Conservation (phyloP, 1,284 basidiomycete genomes). For the Apiotrichum gamsii region DNA sequence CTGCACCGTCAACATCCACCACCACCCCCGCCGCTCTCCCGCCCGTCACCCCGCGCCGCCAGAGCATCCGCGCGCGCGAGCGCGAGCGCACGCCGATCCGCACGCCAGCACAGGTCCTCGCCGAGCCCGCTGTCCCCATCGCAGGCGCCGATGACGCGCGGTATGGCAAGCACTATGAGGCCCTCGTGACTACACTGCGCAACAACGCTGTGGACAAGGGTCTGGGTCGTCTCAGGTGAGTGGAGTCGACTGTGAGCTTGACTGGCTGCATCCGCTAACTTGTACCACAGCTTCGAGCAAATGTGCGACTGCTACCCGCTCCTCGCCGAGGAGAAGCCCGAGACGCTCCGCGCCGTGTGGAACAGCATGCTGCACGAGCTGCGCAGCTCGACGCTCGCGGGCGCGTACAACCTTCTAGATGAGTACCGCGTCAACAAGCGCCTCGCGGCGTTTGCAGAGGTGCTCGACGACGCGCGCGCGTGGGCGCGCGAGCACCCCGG, state of each 20-base stretch:
- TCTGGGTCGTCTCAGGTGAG: conserved; percentile 43
- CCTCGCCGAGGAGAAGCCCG: conserved; percentile 23
- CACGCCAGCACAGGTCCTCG: conserved; percentile 15
- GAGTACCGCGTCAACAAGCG: conserved; percentile 32
- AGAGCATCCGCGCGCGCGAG: too few species aligned
- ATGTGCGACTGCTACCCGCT: conserved; percentile 36
- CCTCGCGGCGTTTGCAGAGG: conserved; percentile 29
- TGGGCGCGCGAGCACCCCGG: conserved; percentile 15
- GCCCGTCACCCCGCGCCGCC: too few species aligned
- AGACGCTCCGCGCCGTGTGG: conserved; percentile 30
- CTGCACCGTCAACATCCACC: too few species aligned
- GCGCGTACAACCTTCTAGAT: conserved; percentile 25
- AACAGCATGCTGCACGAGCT: conserved; percentile 21
- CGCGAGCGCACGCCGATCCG: not conserved
- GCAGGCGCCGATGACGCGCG: conserved; percentile 19
- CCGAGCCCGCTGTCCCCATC: conserved; percentile 19
- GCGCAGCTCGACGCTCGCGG: conserved; percentile 28
- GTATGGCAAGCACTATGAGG: conserved; percentile 39
- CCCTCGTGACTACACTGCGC: conserved; percentile 36
- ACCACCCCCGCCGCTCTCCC: too few species aligned
- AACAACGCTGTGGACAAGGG: conserved; percentile 35
- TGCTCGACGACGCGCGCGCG: conserved; percentile 31
- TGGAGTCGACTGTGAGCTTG: conserved; percentile 1
- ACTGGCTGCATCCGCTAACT: too few species aligned
- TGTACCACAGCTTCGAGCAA: conserved; percentile 25